Evolutionary conservation across 2,329 filamentous ascomycete species (phyloP), one percentile per base, ranked within the genome.

Genomic region (Ceratocystis eucalypticola): DNA sequence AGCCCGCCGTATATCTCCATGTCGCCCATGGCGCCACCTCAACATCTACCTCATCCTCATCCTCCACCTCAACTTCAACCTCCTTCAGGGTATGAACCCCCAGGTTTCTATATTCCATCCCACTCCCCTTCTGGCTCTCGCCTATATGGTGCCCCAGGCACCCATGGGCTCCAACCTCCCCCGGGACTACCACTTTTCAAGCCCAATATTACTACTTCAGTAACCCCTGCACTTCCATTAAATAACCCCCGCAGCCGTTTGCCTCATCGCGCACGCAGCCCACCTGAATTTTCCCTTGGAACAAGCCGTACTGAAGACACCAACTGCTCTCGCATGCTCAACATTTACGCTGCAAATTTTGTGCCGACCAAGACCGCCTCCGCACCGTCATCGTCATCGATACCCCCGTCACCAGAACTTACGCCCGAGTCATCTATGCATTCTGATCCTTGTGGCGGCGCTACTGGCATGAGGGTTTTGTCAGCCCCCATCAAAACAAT

Each of bases 1-100:
- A 59, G 55, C 55, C 55, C 55, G 55, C 30, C 55, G 55, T 37
- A 59, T 59, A 59, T 59, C 17, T 37, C 55, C 55, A 59, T 59
- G 55, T 59, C 28, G 25, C 15, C 55, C 17, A 59, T 59, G 55
- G 55, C 30, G 30, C 55, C 17, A 33, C 28, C 30, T 37, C 55
- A 33, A 37, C 28, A 37, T 8, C 28, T 17, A 59, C 25, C 10
- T 6, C 53, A 28, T 30, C 25, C 10, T 6, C 53, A 28, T 30
- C 53, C 22, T 15, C 53, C 10, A n/a, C 25, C 12, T 7, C 28
- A 25, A 37, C 28, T 37, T n/a, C 28, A 59, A 17, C 55, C 55
- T 33, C 28, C 55, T 10, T 10, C 7, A 1, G 17, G 4, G 33
- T 59, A 59, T n/a, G 55, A 59, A 30, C 15, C 55, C 30, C 28